Conservation (phyloP, 2,329 filamentous ascomycete genomes). For the Aspergillus sp. region DNA sequence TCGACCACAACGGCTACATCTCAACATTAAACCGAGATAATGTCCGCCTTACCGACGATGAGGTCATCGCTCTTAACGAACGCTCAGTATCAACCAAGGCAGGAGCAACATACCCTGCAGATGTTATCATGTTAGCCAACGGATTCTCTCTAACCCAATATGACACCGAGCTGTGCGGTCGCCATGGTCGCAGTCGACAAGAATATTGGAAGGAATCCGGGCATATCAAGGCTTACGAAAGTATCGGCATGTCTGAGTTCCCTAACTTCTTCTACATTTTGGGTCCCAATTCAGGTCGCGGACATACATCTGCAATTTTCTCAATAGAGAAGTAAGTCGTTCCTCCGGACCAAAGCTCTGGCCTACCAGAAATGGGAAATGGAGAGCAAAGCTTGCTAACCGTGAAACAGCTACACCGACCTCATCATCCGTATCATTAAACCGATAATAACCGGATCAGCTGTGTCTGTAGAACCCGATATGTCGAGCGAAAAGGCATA, state of each 20-base stretch:
- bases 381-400: background rate
- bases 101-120: constrained; percentile 5
- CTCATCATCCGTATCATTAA: constrained; percentile 15
- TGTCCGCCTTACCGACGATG: constrained; percentile 4
- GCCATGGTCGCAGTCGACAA: constrained; percentile 15
- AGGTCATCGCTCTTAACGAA: background rate
- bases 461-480: constrained; percentile 18
- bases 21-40: background rate
- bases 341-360: too few relatives aligned
- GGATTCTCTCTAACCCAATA: constrained; percentile 24
- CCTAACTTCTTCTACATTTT: constrained; percentile 27
- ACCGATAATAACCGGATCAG: constrained; percentile 11
- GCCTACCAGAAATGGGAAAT: too few relatives aligned
- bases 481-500: constrained; percentile 11
- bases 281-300: constrained; percentile 19
- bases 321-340: constrained; percentile 18
- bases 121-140: constrained; percentile 7
- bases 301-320: constrained; percentile 19
- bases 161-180: constrained; percentile 17
- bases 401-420: constrained; percentile 11
- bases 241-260: constrained; percentile 23
- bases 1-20: constrained; percentile 11
- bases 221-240: constrained; percentile 19
- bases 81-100: constrained; percentile 1
- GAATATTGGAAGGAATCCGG: constrained; percentile 21